A percentile compares a stretch with the other conserved stretches of the same genome.
These are phyloP conservation scores for Ceratobasidium sp. DNA, from an alignment of 1,284 basidiomycete genomes.

Conservation along the genomic window DNA sequence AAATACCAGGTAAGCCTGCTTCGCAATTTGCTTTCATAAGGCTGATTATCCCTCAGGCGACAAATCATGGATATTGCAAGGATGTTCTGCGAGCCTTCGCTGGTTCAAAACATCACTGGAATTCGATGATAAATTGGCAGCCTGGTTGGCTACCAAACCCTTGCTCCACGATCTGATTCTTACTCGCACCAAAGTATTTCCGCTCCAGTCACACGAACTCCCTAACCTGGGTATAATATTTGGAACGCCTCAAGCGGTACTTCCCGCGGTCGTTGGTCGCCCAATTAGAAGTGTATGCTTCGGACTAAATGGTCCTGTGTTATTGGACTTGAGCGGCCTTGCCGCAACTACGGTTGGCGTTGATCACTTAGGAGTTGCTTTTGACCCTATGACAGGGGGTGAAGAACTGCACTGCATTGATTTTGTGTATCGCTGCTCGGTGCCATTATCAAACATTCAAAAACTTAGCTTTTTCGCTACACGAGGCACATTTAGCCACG, in stretches of 20 bases:
- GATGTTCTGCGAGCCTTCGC: slow-evolving; percentile 24
- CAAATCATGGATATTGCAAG: slow-evolving; percentile 30
- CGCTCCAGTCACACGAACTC: neutral
- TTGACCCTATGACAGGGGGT: neutral
- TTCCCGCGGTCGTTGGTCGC: slow-evolving; percentile 22
- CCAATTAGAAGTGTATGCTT: slow-evolving; percentile 27
- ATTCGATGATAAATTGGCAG: slow-evolving; percentile 23
- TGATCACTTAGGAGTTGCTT: slow-evolving; percentile 31
- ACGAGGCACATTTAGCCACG: slow-evolving; percentile 27
- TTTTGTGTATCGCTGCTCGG: slow-evolving; percentile 21
- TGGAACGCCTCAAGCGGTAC: slow-evolving; percentile 20
- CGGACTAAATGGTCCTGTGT: slow-evolving; percentile 22
- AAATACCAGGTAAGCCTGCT: slow-evolving; percentile 24
- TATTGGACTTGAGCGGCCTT: slow-evolving; percentile 18
- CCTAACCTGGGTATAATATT: slow-evolving; percentile 30
- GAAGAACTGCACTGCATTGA: slow-evolving; percentile 22
- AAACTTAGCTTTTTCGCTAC: slow-evolving; percentile 35
- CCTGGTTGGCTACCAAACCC: slow-evolving; percentile 28
- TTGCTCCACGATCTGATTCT: slow-evolving; percentile 24
- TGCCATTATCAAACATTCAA: neutral
- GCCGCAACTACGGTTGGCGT: slow-evolving; percentile 19
- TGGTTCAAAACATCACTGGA: slow-evolving; percentile 35
- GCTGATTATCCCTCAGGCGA: neutral
- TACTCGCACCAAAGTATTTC: slow-evolving; percentile 23
- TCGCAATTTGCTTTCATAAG: neutral